Evolutionary conservation across 2,329 filamentous ascomycete species (phyloP).

Genomic region (Apiospora hydei): DNA sequence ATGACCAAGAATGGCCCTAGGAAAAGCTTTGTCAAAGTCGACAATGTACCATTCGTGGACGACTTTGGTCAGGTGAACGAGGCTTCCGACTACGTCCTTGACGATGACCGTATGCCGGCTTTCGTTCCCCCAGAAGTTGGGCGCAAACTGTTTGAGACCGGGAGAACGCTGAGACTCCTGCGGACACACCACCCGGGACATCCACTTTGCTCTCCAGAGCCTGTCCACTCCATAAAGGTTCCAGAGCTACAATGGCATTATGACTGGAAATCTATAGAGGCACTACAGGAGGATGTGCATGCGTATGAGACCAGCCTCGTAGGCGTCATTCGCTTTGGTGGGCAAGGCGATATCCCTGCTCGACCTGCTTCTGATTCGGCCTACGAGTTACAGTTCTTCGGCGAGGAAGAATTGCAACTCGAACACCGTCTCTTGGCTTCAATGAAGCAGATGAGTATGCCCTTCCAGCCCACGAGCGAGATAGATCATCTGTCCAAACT

Average conservation of each 20-base stretch:
- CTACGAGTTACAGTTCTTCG: slow-evolving; percentile 55
- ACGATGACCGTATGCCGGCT: slow-evolving; percentile 69
- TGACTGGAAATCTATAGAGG: slow-evolving; percentile 72
- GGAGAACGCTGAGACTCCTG: slow-evolving; percentile 77
- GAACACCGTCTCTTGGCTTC: slow-evolving; percentile 58
- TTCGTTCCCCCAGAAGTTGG: slow-evolving; percentile 77
- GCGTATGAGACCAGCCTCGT: slow-evolving; percentile 56
- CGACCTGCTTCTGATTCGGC: slow-evolving; percentile 23
- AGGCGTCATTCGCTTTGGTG: slow-evolving; percentile 37
- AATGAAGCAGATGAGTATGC: slow-evolving; percentile 53
- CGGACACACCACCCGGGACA: slow-evolving; percentile 75
- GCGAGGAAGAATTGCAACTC: slow-evolving; percentile 54
- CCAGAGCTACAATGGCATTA: slow-evolving; percentile 73
- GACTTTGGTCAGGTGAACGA: slow-evolving; percentile 65
- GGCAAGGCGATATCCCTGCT: slow-evolving; percentile 16
- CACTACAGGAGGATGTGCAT: slow-evolving; percentile 66
- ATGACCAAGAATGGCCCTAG: slow-evolving; percentile 57
- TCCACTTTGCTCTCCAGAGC: slow-evolving; percentile 64
- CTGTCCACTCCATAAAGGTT: slow-evolving; percentile 54
- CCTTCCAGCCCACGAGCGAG: slow-evolving; percentile 35
- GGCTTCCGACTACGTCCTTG: slow-evolving; percentile 68
- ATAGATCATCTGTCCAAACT: slow-evolving; percentile 49
- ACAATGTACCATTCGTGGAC: slow-evolving; percentile 61
- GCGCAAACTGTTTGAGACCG: slow-evolving; percentile 78
- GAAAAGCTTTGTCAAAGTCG: slow-evolving; percentile 68